Evolutionary conservation across 2,329 filamentous ascomycete species (phyloP).

Genomic region (Coniochaeta prunicola): DNA sequence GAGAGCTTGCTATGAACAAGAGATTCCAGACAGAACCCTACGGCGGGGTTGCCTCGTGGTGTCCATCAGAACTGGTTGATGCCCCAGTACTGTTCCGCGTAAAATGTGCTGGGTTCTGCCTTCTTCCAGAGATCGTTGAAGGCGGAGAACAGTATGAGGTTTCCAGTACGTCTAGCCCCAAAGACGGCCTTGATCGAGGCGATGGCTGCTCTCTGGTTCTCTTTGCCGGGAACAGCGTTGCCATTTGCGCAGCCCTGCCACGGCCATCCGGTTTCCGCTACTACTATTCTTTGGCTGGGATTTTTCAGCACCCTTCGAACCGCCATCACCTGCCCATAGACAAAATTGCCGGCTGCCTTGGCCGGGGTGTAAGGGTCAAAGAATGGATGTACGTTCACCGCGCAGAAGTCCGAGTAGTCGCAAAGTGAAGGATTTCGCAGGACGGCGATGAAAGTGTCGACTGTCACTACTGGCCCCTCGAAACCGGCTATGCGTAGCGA

Average conservation of each 20-base stretch:
- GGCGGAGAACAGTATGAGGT: slow-evolving; percentile 68
- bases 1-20: not conserved
- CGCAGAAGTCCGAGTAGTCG: slow-evolving; percentile 66
- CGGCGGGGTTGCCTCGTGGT: not conserved
- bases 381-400: slow-evolving; percentile 78
- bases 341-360: slow-evolving; percentile 58
- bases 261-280: slow-evolving; percentile 85
- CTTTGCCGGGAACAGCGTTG: slow-evolving; percentile 57
- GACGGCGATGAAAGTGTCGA: slow-evolving; percentile 71
- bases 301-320: slow-evolving; percentile 34
- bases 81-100: slow-evolving; percentile 74
- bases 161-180: slow-evolving; percentile 28
- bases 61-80: slow-evolving; percentile 25
- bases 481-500: slow-evolving; percentile 58
- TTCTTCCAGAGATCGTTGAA: slow-evolving; percentile 78
- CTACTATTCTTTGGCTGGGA: slow-evolving; percentile 52
- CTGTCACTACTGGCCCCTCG: slow-evolving; percentile 65
- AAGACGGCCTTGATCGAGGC: slow-evolving; percentile 56
- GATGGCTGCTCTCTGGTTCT: slow-evolving; percentile 61
- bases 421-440: slow-evolving; percentile 63
- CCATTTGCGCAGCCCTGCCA: slow-evolving; percentile 59
- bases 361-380: slow-evolving; percentile 62
- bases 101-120: slow-evolving; percentile 53
- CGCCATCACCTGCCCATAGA: slow-evolving; percentile 44
- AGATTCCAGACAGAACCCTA: not conserved